Evolutionary conservation across 2,329 filamentous ascomycete species (phyloP), one percentile per base, ranked within the genome.

Genomic region (Acrodontium crateriforme): DNA sequence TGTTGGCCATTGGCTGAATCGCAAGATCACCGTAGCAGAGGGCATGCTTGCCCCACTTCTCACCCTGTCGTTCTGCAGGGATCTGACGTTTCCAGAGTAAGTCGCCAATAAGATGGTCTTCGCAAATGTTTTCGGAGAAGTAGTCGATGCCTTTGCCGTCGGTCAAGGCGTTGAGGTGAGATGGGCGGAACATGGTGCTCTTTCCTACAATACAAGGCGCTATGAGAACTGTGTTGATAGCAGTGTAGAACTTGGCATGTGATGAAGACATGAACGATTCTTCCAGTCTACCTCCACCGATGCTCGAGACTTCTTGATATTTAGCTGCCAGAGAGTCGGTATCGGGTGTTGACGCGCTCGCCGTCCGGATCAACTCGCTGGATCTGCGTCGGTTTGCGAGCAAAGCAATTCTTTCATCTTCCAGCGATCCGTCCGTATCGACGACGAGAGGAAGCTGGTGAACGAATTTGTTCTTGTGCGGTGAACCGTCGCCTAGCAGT

Each of bases 121-220:
- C 91, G 59, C 89, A 98, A 48, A 98, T 95, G 49, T 93, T 92
- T 39, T 82, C 69, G 3, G 83, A 92, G 57, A 98, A 98, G 56
- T 76, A 85, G 54, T 95, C 84, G 39, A 98, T 76, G 0, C 89
- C 91, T 0, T 58, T 73, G 51, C 48, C 64, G 0, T 55, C 44
- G 1, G 73, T 77, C 6, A 89, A 69, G 39, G 69, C 68, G 54
- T 94, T 72, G 18, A 98, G 71, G 46, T 98, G 87, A 0, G 82
- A 81, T 36, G 79, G 81, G 34, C 89, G 79, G 58, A 95, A 98
- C 85, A 98, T 95, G 59, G 91, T 95, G 46, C 83, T 92, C 60
- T 98, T 98, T 27, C 89, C 89, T 13, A 95, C 78, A 32, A 92
- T 78, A 55, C 89, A 98, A 6, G 91, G 89, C 0, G 89, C 89